phyloP scores from a whole-genome alignment of 1,284 basidiomycete genomes.

The Chalciporus piperatoides region DNA sequence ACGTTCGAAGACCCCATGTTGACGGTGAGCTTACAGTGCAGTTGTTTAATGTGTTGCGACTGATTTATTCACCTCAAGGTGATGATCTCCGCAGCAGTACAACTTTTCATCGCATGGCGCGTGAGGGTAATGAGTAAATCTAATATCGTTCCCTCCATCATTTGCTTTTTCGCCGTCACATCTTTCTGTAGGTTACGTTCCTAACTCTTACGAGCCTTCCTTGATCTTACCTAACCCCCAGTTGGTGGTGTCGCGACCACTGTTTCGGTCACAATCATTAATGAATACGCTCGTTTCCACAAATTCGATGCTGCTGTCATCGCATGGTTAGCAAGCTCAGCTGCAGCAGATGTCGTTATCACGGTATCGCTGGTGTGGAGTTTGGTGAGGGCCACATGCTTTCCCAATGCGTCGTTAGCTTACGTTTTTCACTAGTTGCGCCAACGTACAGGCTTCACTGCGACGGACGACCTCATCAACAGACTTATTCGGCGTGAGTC shows the following conservation, averaged over 20 bases:
- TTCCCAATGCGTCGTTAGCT: not conserved
- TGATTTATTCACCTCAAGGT: slow-evolving; percentile 31
- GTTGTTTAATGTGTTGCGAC: not conserved
- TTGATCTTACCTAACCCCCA: slow-evolving; percentile 13
- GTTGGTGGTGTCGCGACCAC: slow-evolving; percentile 47
- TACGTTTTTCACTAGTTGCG: slow-evolving; percentile 5
- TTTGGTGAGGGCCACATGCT: slow-evolving; percentile 34
- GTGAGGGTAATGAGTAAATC: slow-evolving; percentile 43
- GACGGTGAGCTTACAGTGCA: slow-evolving; percentile 13
- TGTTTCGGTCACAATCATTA: slow-evolving; percentile 21
- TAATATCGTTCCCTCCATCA: slow-evolving; percentile 35
- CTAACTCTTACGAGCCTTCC: not conserved
- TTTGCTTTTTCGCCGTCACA: slow-evolving; percentile 36
- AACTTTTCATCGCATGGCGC: slow-evolving; percentile 52
- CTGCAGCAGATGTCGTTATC: slow-evolving; percentile 45
- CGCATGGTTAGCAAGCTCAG: slow-evolving; percentile 46
- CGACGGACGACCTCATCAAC: slow-evolving; percentile 16
- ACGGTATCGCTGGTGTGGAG: slow-evolving; percentile 42
- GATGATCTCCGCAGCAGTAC: slow-evolving; percentile 47
- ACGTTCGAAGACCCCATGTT: slow-evolving; percentile 15
- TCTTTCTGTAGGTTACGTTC: slow-evolving; percentile 36
- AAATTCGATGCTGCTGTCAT: slow-evolving; percentile 38
- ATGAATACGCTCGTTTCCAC: slow-evolving; percentile 10
- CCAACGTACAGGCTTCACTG: slow-evolving; percentile 18
- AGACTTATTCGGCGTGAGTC: slow-evolving; percentile 19